Evolutionary conservation across 2,329 filamentous ascomycete genomes (phyloP).

Genomic region (Colletotrichum gloeosporioides): DNA sequence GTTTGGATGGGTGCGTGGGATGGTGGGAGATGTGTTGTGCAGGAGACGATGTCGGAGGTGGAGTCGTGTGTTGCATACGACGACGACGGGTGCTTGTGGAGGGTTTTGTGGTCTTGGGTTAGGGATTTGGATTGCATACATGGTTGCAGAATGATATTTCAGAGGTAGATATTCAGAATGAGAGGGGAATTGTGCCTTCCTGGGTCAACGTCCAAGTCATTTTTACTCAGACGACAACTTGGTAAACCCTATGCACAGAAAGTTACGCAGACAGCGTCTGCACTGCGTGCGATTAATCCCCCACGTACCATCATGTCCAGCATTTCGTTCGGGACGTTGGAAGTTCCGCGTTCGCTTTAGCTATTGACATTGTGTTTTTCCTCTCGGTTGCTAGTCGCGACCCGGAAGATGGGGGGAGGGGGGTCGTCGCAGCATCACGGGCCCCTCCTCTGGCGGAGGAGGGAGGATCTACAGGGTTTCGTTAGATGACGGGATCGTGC

Average conservation of each 20-base stretch:
- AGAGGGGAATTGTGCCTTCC: rapidly evolving
- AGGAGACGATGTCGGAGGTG: not conserved
- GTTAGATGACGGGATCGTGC: not conserved
- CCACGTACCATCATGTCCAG: too few species aligned
- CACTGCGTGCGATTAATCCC: not conserved
- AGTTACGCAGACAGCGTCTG: not conserved
- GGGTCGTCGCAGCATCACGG: not conserved
- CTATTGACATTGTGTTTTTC: not conserved
- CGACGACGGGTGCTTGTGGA: not conserved
- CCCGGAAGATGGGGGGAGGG: not conserved
- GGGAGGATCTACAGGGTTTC: not conserved
- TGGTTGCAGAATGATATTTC: not conserved
- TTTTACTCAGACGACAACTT: not conserved
- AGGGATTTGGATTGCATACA: not conserved
- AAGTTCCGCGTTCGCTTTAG: not conserved
- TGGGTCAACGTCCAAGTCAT: not conserved
- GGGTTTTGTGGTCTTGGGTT: not conserved
- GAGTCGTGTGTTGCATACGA: not conserved
- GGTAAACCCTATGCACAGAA: not conserved
- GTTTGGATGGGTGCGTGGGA: not conserved
- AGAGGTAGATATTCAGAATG: not conserved
- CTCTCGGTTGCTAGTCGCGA: not conserved
- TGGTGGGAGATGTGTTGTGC: not conserved
- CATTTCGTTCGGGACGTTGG: not conserved
- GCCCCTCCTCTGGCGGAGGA: not conserved